Conservation (phyloP, 495 filamentous ascomycete species). For the Aspergillus ostianus region DNA sequence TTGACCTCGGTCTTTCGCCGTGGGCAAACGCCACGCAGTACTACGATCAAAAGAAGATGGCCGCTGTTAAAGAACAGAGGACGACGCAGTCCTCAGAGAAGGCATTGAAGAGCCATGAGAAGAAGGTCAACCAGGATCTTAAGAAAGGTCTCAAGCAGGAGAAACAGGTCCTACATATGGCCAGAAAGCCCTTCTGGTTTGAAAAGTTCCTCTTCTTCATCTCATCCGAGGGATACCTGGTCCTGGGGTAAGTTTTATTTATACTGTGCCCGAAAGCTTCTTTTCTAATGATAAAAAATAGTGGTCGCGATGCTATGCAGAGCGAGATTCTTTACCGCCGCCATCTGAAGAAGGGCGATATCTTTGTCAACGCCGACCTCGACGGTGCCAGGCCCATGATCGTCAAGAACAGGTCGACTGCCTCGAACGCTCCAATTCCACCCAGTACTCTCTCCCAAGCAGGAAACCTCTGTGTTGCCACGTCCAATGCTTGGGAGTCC, state of each 20-base stretch:
- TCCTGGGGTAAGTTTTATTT: conserved; percentile 56
- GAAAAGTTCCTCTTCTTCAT: conserved; percentile 96
- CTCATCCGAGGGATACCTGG: conserved; percentile 92
- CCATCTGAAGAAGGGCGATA: conserved; percentile 82
- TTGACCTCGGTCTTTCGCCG: conserved; percentile 75
- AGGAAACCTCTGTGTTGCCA: conserved; percentile 76
- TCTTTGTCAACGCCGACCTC: conserved; percentile 89
- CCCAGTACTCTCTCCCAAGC: conserved; percentile 91
- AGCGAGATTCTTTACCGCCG: conserved; percentile 85
- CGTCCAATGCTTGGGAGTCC: conserved; percentile 89
- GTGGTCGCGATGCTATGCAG: conserved; percentile 84
- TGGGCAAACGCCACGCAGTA: conserved; percentile 91
- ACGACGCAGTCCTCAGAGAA: conserved; percentile 78
- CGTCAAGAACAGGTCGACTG: conserved; percentile 77
- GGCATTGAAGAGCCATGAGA: conserved; percentile 84
- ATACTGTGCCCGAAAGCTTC: neutral
- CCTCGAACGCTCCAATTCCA: conserved; percentile 78
- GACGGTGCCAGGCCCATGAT: conserved; percentile 79
- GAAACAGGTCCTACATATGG: conserved; percentile 80
- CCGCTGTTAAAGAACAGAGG: conserved; percentile 81
- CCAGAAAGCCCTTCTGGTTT: conserved; percentile 85
- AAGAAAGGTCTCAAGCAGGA: conserved; percentile 88
- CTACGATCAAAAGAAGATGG: conserved; percentile 81
- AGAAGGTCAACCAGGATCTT: conserved; percentile 81
- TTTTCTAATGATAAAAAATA: conserved; percentile 21